These are phyloP conservation scores for Pseudogymnoascus sp. DNA, from an alignment of 2,329 filamentous ascomycete species.

Conservation along the genomic window DNA sequence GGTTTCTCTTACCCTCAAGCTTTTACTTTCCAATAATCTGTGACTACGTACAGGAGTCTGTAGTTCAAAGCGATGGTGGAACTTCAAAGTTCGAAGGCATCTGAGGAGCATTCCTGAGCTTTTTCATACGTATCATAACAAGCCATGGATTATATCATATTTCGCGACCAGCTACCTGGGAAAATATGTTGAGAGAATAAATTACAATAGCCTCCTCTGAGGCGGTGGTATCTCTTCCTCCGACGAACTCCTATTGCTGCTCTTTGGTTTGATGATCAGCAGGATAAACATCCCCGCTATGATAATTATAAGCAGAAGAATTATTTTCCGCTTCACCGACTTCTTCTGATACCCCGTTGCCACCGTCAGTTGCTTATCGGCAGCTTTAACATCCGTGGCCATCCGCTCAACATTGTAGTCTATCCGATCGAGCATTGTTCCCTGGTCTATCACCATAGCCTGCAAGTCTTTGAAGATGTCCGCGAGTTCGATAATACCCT, in stretches of 20 bases:
- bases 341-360: constrained; percentile 83
- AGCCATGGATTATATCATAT: background rate
- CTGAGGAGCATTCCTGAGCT: background rate
- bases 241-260: background rate
- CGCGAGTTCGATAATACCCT: constrained; percentile 93
- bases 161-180: background rate
- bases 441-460: constrained; percentile 88
- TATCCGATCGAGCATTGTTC: constrained; percentile 84
- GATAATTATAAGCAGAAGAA: constrained; percentile 76
- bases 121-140: background rate
- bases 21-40: background rate
- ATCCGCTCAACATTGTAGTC: constrained; percentile 98
- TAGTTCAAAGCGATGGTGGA: background rate
- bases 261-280: constrained; percentile 56
- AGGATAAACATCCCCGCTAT: constrained; percentile 83
- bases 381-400: constrained; percentile 84
- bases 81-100: too few relatives aligned
- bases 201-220: constrained; percentile 8
- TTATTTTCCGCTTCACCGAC: constrained; percentile 84
- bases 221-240: constrained; percentile 7
- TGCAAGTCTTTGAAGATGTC: constrained; percentile 97
- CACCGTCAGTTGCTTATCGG: constrained; percentile 83
- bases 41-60: background rate
- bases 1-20: background rate
- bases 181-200: constrained; percentile 1